Conservation (phyloP, 2,329 filamentous ascomycete species). For the Sporothrix pallida region DNA sequence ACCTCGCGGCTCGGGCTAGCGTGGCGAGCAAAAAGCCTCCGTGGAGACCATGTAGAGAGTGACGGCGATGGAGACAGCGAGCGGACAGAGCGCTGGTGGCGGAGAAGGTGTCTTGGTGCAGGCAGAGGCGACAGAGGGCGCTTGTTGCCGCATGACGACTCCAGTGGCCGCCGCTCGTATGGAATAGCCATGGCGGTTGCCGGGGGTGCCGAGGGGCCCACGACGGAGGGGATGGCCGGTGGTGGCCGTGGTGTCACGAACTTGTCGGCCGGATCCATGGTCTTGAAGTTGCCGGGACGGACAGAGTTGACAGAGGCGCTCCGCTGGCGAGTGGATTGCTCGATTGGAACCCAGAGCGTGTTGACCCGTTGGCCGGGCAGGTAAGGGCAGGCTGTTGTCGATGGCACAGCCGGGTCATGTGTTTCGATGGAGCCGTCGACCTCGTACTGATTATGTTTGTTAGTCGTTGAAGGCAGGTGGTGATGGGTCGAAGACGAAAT, state of each 20-base stretch:
- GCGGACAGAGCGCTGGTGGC: slow-evolving; percentile 49
- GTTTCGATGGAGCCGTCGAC: slow-evolving; percentile 78
- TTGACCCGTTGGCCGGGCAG: slow-evolving; percentile 89
- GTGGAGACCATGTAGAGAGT: slow-evolving; percentile 37
- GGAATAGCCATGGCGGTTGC: slow-evolving; percentile 21
- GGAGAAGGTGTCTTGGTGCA: slow-evolving; percentile 38
- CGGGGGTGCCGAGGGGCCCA: not conserved
- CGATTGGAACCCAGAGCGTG: slow-evolving; percentile 77
- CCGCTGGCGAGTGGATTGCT: slow-evolving; percentile 64
- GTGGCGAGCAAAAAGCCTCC: slow-evolving; percentile 35
- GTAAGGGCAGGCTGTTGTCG: slow-evolving; percentile 80
- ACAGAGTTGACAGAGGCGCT: slow-evolving; percentile 70
- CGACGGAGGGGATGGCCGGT: slow-evolving; percentile 48
- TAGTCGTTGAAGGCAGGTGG: not conserved
- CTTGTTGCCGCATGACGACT: not conserved
- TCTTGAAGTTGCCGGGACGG: slow-evolving; percentile 65
- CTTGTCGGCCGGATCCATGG: slow-evolving; percentile 78
- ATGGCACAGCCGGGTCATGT: slow-evolving; percentile 73
- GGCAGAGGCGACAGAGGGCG: slow-evolving; percentile 18
- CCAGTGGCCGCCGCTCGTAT: slow-evolving; percentile 6
- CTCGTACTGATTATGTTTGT: slow-evolving; percentile 64
- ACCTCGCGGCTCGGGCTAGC: slow-evolving; percentile 27
- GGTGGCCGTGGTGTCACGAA: slow-evolving; percentile 71
- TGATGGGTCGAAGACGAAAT: not conserved
- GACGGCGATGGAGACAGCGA: slow-evolving; percentile 58